These are phyloP conservation scores for Gracilaria gracilis DNA, from an alignment of 23 red algal genomes.

Conservation along the genomic window DNA sequence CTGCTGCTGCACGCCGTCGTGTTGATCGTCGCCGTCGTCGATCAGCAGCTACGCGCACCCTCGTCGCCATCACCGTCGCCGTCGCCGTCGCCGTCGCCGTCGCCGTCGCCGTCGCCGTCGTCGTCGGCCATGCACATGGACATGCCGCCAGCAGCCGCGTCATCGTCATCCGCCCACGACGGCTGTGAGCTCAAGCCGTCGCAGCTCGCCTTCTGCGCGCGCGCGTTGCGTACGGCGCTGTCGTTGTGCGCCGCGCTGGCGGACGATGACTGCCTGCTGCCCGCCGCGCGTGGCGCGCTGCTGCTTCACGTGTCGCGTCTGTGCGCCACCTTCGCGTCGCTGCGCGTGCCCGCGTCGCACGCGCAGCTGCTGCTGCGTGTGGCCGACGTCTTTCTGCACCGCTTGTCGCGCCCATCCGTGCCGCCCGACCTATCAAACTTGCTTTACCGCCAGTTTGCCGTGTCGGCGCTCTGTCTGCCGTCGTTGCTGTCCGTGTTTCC, in stretches of 20 bases:
- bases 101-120: no score
- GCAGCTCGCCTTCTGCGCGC: background rate
- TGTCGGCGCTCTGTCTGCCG: background rate
- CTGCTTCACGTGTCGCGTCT: background rate
- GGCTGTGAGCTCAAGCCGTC: background rate
- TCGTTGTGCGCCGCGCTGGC: background rate
- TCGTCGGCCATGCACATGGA: no score
- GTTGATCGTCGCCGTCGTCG: background rate
- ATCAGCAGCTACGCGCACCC: background rate
- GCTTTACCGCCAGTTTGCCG: conserved; percentile 28
- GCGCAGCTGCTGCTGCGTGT: background rate
- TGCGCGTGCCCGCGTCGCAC: background rate
- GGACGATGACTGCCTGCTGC: background rate
- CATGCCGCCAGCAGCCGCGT: no score
- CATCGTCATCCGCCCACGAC: no score
- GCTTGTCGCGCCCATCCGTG: background rate
- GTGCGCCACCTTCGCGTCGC: background rate
- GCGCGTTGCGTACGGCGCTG: background rate
- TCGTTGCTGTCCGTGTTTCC: conserved; percentile 8
- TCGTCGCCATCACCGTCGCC: background rate
- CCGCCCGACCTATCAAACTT: background rate
- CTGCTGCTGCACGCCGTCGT: conserved; percentile 37
- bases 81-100: background rate
- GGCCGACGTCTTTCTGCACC: background rate
- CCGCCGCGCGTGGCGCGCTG: background rate